phyloP scores from a whole-genome alignment of 371 early-diverging fungal species.

The Mortierella sp. region DNA sequence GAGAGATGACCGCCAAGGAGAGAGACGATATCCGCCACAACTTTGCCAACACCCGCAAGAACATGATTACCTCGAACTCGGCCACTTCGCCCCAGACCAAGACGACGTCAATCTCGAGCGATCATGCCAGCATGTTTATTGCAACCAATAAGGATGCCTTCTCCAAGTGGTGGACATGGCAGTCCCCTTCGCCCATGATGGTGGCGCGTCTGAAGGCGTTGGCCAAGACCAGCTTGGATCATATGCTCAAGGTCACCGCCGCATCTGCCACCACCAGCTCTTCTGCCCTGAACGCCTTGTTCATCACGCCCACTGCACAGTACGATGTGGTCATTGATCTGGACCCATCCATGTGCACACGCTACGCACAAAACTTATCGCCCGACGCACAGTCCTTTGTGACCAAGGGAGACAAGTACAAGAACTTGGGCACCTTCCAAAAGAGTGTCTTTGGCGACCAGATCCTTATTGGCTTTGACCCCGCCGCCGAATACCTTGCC shows the following conservation, averaged over 20 bases:
- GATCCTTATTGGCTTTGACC: constrained; percentile 72
- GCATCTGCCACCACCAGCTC: constrained; percentile 39
- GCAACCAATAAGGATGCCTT: constrained; percentile 74
- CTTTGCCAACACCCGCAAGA: constrained; percentile 61
- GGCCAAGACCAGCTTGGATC: constrained; percentile 73
- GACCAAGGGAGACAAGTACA: constrained; percentile 57
- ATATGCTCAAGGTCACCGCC: constrained; percentile 54
- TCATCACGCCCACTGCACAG: constrained; percentile 77
- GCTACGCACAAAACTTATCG: constrained; percentile 71
- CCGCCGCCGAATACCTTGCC: constrained; percentile 68
- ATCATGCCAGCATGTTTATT: constrained; percentile 73
- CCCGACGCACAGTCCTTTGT: constrained; percentile 63
- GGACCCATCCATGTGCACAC: constrained; percentile 66
- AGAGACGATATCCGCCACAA: constrained; percentile 63
- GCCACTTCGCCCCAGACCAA: constrained; percentile 24
- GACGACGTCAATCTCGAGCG: constrained; percentile 37
- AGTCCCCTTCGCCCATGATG: constrained; percentile 67
- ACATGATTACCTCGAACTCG: constrained; percentile 30
- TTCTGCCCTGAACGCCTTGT: constrained; percentile 64
- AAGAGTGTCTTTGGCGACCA: constrained; percentile 61
- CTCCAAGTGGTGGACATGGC: constrained; percentile 69
- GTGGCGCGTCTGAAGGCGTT: constrained; percentile 71
- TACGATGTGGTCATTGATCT: constrained; percentile 79
- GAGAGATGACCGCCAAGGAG: constrained; percentile 64
- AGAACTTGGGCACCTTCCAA: constrained; percentile 46